Evolutionary conservation across 164 flowering plant species (phyloP).

Genomic region (Sedum album): DNA sequence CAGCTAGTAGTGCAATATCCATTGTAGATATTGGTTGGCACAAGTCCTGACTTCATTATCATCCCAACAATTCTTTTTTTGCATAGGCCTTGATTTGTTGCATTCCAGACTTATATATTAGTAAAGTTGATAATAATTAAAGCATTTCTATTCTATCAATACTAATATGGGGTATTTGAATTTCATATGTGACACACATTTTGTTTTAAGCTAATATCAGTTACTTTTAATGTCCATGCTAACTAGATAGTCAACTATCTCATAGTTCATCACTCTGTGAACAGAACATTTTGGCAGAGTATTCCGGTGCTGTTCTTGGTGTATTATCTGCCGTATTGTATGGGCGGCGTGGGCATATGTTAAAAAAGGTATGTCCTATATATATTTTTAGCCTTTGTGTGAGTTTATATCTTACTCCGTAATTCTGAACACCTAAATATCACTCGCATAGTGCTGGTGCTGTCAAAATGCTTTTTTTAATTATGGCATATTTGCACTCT

Average conservation of each 20-base stretch:
- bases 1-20: neutral
- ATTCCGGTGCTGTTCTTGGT: constrained; percentile 98
- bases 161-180: neutral
- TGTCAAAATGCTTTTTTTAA: neutral
- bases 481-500: neutral
- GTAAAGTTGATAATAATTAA: too few relatives aligned
- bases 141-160: too few relatives aligned
- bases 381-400: neutral
- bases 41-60: too few relatives aligned
- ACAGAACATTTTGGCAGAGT: constrained; percentile 89
- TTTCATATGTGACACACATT: neutral
- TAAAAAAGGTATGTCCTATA: constrained; percentile 62
- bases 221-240: neutral
- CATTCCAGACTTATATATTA: too few relatives aligned
- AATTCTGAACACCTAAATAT: neutral
- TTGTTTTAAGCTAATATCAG: neutral
- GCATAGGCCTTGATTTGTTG: too few relatives aligned
- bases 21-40: neutral
- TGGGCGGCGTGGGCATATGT: constrained; percentile 59
- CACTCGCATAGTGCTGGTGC: neutral
- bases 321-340: constrained; percentile 77
- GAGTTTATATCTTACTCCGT: neutral
- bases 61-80: too few relatives aligned
- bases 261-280: neutral
- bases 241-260: neutral